These are phyloP conservation scores for Fragaria ananassa DNA, from an alignment of 306 rosid genomes.

Conservation along the genomic window DNA sequence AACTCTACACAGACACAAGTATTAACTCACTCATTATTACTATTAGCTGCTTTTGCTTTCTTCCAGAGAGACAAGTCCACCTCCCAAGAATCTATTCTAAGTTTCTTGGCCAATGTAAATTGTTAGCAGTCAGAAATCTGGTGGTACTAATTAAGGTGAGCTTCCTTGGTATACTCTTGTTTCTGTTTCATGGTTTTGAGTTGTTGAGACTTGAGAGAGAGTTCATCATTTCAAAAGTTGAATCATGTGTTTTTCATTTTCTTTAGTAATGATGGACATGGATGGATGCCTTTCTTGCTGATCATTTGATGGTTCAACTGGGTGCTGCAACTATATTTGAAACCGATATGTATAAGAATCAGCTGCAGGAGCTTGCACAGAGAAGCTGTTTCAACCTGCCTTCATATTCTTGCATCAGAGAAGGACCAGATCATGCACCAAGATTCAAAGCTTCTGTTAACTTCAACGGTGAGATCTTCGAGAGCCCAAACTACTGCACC, in stretches of 20 bases:
- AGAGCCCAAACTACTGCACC: conserved; percentile 25
- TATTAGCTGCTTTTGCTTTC: background rate
- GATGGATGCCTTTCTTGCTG: background rate
- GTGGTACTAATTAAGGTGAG: conserved; percentile 2
- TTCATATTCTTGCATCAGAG: conserved; percentile 29
- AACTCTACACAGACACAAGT: background rate
- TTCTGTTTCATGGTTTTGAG: background rate
- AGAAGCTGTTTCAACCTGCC: conserved; percentile 40
- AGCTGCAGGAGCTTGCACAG: conserved; percentile 36
- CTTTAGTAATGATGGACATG: background rate
- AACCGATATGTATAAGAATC: conserved; percentile 29
- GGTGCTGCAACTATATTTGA: background rate
- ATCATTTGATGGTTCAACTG: background rate
- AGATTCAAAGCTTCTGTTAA: conserved; percentile 36
- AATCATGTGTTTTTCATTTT: background rate
- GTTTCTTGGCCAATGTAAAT: background rate
- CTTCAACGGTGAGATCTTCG: conserved; percentile 35
- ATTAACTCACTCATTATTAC: conserved; percentile 4
- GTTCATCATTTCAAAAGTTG: background rate
- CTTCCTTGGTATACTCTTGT: background rate
- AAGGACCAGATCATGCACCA: conserved; percentile 37
- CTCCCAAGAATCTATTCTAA: conserved; percentile 1
- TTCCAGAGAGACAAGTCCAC: conserved; percentile 1
- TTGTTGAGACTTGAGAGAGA: background rate
- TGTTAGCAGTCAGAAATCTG: background rate